Evolutionary conservation across 805 yeast species (phyloP).

Genomic region (Metschnikowia shivogae): DNA sequence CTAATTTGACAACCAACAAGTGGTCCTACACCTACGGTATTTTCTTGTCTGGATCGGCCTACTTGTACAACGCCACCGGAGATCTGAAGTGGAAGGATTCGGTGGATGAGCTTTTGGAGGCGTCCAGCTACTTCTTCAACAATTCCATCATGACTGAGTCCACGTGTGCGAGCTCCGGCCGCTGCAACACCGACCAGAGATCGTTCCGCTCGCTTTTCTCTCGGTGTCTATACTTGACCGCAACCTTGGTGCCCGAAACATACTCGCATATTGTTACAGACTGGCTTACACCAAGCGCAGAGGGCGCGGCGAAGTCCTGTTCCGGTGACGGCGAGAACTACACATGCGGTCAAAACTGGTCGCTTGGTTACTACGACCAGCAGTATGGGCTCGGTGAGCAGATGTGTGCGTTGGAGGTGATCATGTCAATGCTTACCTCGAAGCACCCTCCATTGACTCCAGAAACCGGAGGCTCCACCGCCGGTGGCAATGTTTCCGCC

Average conservation of each 20-base stretch:
- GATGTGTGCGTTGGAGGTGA: slow-evolving; percentile 65
- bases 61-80: slow-evolving; percentile 58
- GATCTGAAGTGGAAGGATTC: slow-evolving; percentile 41
- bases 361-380: slow-evolving; percentile 55
- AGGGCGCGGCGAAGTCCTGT: slow-evolving; percentile 68
- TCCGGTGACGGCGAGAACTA: slow-evolving; percentile 78
- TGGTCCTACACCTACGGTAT: slow-evolving; percentile 76
- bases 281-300: slow-evolving; percentile 44
- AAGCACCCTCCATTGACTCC: slow-evolving; percentile 26
- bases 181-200: slow-evolving; percentile 73
- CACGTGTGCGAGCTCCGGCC: slow-evolving; percentile 49
- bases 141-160: slow-evolving; percentile 55
- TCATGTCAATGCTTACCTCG: slow-evolving; percentile 23
- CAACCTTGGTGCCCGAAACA: slow-evolving; percentile 49
- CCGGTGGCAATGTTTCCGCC: slow-evolving; percentile 25
- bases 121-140: slow-evolving; percentile 36
- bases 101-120: slow-evolving; percentile 33
- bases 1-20: slow-evolving; percentile 44
- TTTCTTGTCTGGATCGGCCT: slow-evolving; percentile 64
- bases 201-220: slow-evolving; percentile 69
- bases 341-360: slow-evolving; percentile 78
- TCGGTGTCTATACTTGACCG: slow-evolving; percentile 58
- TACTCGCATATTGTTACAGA: slow-evolving; percentile 31
- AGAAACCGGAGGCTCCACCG: slow-evolving; percentile 14
- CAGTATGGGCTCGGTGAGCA: slow-evolving; percentile 75